These are phyloP conservation scores for Cornus suecica DNA, from an alignment of 148 eudicot species.

Conservation along the genomic window DNA sequence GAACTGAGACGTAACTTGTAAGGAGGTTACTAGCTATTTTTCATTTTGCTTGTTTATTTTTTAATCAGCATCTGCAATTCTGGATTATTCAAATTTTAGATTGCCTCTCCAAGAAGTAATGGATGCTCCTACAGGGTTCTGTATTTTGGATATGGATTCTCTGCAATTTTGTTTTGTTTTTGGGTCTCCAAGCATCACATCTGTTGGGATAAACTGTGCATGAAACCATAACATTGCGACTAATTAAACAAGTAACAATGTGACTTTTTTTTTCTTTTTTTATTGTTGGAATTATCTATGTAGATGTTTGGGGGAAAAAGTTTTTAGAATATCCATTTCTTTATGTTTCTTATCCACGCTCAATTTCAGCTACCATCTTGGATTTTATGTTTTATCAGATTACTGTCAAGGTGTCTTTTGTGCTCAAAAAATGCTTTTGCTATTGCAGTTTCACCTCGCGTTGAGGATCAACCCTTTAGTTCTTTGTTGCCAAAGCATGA, in stretches of 20 bases:
- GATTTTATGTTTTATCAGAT: too few species aligned
- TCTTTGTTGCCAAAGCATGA: slow-evolving; percentile 23
- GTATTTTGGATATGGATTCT: too few species aligned
- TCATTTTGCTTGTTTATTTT: too few species aligned
- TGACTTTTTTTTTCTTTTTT: too few species aligned
- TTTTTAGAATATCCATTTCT: too few species aligned
- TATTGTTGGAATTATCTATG: too few species aligned
- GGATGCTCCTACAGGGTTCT: neutral
- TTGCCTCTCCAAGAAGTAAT: neutral
- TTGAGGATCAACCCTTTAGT: slow-evolving; percentile 27
- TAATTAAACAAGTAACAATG: too few species aligned
- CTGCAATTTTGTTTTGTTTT: too few species aligned
- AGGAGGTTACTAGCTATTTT: neutral
- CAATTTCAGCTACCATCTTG: neutral
- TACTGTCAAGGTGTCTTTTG: neutral
- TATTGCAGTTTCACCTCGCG: slow-evolving; percentile 34
- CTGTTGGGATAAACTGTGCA: too few species aligned
- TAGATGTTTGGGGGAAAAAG: too few species aligned
- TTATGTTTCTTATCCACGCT: neutral
- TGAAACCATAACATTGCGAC: too few species aligned
- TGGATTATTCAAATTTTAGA: neutral
- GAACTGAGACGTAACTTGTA: neutral
- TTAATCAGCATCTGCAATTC: neutral
- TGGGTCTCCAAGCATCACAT: too few species aligned
- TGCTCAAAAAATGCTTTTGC: neutral